Conservation (phyloP, 1,139 yeast genomes). For the Yamadazyma atlantica region DNA sequence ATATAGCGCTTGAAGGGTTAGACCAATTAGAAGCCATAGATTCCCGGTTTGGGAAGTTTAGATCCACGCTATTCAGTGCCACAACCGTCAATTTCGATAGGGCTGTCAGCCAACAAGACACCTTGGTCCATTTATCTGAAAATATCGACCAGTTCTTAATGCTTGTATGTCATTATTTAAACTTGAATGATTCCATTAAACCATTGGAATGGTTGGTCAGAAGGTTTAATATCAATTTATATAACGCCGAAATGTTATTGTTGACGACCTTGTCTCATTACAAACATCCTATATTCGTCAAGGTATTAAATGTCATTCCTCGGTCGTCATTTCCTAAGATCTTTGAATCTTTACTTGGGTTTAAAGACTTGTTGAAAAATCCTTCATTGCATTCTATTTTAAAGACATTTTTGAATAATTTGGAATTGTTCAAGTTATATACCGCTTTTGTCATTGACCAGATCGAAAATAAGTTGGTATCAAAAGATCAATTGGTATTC, state of each 20-base stretch:
- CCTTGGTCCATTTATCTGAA: constrained; percentile 66
- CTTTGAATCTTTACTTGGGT: constrained; percentile 68
- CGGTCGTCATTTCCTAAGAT: constrained; percentile 66
- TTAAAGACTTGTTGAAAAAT: constrained; percentile 60
- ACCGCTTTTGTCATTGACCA: constrained; percentile 57
- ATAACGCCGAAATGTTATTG: constrained; percentile 71
- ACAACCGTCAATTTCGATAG: constrained; percentile 79
- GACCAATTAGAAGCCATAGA: constrained; percentile 72
- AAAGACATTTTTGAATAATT: constrained; percentile 68
- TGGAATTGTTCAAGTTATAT: constrained; percentile 66
- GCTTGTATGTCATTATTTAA: constrained; percentile 73
- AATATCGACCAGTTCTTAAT: constrained; percentile 75
- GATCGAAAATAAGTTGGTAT: constrained; percentile 55
- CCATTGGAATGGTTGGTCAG: constrained; percentile 96
- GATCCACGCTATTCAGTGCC: constrained; percentile 73
- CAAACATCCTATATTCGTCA: constrained; percentile 66
- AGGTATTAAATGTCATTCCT: constrained; percentile 70
- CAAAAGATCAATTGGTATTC: constrained; percentile 73
- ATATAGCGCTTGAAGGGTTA: constrained; percentile 73
- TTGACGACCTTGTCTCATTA: constrained; percentile 78
- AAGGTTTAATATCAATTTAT: constrained; percentile 82
- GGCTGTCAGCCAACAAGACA: constrained; percentile 73
- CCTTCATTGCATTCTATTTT: constrained; percentile 73
- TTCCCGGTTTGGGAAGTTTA: constrained; percentile 69
- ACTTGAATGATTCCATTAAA: constrained; percentile 70